These are phyloP conservation scores for Strobilomyces dryophilus DNA, from an alignment of 768 basidiomycete genomes.

Conservation along the genomic window DNA sequence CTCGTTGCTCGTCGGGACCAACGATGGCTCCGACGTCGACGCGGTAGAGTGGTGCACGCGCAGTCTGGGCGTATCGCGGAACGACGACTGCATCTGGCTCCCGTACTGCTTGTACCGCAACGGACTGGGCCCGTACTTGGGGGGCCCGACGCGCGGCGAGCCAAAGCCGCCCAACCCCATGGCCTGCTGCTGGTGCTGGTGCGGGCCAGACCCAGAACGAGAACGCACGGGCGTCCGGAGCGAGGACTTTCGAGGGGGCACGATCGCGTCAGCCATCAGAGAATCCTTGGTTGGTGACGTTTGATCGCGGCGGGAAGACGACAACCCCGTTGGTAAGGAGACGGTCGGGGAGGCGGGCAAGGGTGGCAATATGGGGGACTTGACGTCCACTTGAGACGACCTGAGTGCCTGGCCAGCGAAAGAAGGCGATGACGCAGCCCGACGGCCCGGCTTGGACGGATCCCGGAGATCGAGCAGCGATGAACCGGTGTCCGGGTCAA, in stretches of 20 bases:
- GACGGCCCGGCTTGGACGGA: conserved; percentile 56
- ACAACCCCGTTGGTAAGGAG: conserved; percentile 21
- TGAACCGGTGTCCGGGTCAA: conserved; percentile 52
- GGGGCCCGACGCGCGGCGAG: conserved; percentile 32
- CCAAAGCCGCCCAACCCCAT: conserved; percentile 16
- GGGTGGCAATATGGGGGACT: conserved; percentile 18
- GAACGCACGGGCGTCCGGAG: conserved; percentile 31
- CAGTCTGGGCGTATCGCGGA: conserved; percentile 42
- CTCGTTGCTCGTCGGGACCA: conserved; percentile 54
- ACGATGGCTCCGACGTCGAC: conserved; percentile 80
- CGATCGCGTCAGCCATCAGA: conserved; percentile 37
- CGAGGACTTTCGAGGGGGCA: conserved; percentile 30
- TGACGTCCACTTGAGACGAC: conserved; percentile 16
- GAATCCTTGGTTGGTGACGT: conserved; percentile 46
- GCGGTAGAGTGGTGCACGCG: conserved; percentile 67
- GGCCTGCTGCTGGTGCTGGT: conserved; percentile 15
- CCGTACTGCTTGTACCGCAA: conserved; percentile 40
- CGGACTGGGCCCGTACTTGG: conserved; percentile 40
- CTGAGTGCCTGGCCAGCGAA: conserved; percentile 28
- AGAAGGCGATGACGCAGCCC: conserved; percentile 33
- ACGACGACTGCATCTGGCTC: conserved; percentile 34
- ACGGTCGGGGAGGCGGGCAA: conserved; percentile 21
- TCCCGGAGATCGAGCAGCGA: conserved; percentile 60
- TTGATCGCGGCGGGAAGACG: conserved; percentile 21
- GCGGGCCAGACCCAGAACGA: conserved; percentile 27